These are phyloP conservation scores for Crithidia fasciculata DNA, from an alignment of 208 protist species.

Conservation along the genomic window DNA sequence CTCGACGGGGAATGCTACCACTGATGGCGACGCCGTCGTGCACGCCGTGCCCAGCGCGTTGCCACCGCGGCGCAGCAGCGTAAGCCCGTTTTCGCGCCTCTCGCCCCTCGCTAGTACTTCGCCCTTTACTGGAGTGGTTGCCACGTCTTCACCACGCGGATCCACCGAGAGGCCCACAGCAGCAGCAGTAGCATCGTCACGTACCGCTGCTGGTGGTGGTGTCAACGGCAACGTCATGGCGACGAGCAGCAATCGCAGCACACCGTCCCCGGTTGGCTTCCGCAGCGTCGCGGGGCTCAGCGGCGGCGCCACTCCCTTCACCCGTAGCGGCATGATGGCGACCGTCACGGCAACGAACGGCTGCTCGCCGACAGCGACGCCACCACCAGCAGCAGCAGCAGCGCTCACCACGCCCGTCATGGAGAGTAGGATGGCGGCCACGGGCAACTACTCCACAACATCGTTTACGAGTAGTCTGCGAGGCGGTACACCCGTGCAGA, in stretches of 20 bases:
- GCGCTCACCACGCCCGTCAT: too few relatives aligned
- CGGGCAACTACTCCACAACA: too few relatives aligned
- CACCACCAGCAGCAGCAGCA: neutral
- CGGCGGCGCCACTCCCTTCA: neutral
- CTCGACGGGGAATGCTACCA: too few relatives aligned
- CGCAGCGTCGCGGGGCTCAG: slow-evolving; percentile 1
- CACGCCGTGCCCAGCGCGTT: neutral
- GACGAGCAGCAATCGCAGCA: neutral
- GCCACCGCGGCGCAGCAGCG: slow-evolving; percentile 2
- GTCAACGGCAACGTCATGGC: neutral
- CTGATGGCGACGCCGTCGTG: neutral
- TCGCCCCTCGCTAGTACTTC: neutral
- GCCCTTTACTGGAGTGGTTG: too few relatives aligned
- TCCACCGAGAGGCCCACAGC: too few relatives aligned
- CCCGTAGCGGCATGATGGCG: neutral
- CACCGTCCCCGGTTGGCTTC: neutral
- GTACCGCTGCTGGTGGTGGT: neutral
- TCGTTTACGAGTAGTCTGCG: neutral
- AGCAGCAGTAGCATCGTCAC: too few relatives aligned
- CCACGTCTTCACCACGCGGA: too few relatives aligned
- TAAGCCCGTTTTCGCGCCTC: neutral
- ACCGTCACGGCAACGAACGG: neutral
- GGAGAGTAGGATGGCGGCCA: too few relatives aligned
- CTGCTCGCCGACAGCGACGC: neutral
- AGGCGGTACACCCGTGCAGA: neutral